These are phyloP conservation scores for Diaporthe vaccinii DNA, from an alignment of 2,329 filamentous ascomycete species.

Conservation along the genomic window DNA sequence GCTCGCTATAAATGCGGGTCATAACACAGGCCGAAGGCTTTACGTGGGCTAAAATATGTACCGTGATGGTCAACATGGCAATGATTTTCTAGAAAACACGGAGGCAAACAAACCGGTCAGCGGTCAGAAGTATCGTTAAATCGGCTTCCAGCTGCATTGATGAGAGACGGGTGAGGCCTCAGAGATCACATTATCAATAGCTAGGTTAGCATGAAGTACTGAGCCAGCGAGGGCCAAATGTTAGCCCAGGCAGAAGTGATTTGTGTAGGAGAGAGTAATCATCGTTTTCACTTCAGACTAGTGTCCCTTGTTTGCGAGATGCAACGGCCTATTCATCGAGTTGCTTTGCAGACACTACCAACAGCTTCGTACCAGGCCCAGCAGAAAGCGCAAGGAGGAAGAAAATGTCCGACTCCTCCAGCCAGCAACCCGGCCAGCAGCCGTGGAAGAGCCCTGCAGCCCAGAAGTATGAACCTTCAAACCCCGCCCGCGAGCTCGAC, in stretches of 20 bases:
- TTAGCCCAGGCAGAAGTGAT: no score
- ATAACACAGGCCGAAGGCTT: background rate
- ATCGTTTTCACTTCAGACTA: no score
- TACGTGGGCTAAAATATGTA: background rate
- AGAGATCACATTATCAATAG: no score
- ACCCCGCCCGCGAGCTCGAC: background rate
- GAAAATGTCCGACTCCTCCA: background rate
- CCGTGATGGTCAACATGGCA: background rate
- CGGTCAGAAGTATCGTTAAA: no score
- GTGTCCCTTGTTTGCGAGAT: background rate
- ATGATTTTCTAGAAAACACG: background rate
- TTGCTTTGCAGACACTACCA: background rate
- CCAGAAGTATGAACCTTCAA: background rate
- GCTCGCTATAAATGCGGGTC: background rate
- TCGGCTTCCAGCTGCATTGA: no score
- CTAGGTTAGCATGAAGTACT: no score
- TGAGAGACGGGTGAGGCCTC: no score
- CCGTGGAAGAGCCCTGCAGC: background rate
- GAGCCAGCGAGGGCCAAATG: no score
- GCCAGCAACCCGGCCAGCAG: no score
- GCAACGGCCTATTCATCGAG: no score
- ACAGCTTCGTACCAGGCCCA: background rate
- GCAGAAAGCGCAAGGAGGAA: background rate
- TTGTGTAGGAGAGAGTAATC: no score
- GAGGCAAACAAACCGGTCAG: no score